These are phyloP conservation scores for Gremmenia infestans DNA, from an alignment of 2,329 filamentous ascomycete species.

Conservation along the genomic window DNA sequence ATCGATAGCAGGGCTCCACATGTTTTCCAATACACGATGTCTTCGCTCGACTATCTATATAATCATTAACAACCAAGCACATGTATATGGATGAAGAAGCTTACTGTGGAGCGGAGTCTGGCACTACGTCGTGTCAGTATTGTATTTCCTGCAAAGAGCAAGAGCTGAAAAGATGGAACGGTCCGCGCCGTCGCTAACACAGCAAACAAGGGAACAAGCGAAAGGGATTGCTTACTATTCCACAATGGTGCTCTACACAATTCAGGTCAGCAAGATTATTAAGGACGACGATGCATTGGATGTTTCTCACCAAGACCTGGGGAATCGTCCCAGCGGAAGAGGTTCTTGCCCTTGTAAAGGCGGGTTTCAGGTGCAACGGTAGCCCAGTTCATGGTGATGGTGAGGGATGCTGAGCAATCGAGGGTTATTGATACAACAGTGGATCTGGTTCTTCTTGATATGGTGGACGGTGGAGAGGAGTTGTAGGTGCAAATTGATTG, in stretches of 20 bases:
- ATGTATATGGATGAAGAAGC: background rate
- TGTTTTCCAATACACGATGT: constrained; percentile 30
- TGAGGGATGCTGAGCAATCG: background rate
- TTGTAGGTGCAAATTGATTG: background rate
- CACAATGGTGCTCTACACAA: constrained; percentile 30
- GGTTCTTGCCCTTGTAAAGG: constrained; percentile 26
- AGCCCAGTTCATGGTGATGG: constrained; percentile 26
- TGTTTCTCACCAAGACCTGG: constrained; percentile 27
- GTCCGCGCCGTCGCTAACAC: too few species aligned
- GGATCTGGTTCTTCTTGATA: too few species aligned
- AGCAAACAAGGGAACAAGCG: too few species aligned
- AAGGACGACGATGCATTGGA: background rate
- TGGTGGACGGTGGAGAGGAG: too few species aligned
- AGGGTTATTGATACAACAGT: background rate
- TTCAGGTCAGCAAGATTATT: constrained; percentile 9
- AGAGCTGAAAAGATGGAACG: too few species aligned
- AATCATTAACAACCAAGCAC: constrained; percentile 1
- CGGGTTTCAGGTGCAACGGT: constrained; percentile 23
- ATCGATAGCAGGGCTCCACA: constrained; percentile 32
- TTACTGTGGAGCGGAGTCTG: constrained; percentile 28
- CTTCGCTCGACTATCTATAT: constrained; percentile 27
- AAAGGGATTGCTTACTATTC: constrained; percentile 5
- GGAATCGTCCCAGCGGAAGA: constrained; percentile 30
- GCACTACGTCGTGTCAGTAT: constrained; percentile 8
- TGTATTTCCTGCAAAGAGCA: too few species aligned